phyloP scores from a whole-genome alignment of 148 eudicot genomes.

The Amaranthus cruentus region DNA sequence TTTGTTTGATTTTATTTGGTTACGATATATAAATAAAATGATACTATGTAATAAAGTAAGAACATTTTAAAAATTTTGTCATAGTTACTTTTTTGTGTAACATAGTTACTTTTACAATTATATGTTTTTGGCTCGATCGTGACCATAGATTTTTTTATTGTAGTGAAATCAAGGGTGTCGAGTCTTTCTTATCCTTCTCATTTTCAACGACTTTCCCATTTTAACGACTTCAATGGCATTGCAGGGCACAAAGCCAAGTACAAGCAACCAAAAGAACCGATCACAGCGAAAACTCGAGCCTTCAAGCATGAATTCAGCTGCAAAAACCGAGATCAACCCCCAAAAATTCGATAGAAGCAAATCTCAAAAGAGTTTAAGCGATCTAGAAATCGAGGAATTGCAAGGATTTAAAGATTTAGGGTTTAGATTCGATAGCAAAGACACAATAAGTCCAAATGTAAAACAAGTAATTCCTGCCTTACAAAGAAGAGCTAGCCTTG shows the following conservation, averaged over 20 bases:
- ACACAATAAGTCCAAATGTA: conserved; percentile 25
- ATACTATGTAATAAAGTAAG: too few relatives aligned
- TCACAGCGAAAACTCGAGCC: conserved; percentile 27
- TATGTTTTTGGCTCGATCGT: too few relatives aligned
- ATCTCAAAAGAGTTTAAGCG: conserved; percentile 31
- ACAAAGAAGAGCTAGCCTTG: conserved; percentile 33
- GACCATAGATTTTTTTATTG: too few relatives aligned
- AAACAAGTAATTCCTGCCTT: conserved; percentile 27
- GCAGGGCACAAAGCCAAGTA: conserved; percentile 40
- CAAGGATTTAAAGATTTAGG: conserved; percentile 38
- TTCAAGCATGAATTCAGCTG: conserved; percentile 15
- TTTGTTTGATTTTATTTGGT: too few relatives aligned
- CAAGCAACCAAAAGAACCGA: conserved; percentile 36
- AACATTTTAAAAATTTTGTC: too few relatives aligned
- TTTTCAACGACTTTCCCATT: too few relatives aligned
- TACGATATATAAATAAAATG: too few relatives aligned
- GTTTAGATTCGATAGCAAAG: conserved; percentile 28
- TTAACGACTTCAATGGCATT: neutral
- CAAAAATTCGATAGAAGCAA: conserved; percentile 22
- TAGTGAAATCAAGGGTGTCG: too few relatives aligned
- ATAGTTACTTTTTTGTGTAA: too few relatives aligned
- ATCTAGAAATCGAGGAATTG: conserved; percentile 29
- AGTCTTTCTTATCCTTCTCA: too few relatives aligned
- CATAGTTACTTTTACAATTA: too few relatives aligned
- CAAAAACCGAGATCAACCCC: conserved; percentile 15